Base-by-base conservation (phyloP, 371 early-diverging fungal species). In the Cokeromyces recurvatus region DNA sequence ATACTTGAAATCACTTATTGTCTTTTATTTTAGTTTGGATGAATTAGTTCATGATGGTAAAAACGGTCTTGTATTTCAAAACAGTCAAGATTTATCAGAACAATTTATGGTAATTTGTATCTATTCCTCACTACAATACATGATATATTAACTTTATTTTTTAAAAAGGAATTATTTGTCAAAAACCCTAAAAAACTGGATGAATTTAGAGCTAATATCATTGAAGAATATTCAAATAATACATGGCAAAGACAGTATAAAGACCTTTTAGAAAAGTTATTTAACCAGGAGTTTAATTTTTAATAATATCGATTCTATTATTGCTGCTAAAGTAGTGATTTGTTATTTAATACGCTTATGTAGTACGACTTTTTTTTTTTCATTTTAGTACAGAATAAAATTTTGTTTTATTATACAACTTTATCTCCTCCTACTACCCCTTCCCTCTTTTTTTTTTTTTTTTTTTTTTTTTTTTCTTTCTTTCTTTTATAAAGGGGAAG, bases 11-110 rank as follows among this genome's bases (percentile, higher is more conserved):
- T 2, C 8, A 34, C 8, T 23, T 6, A 4, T 5, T 44, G 2
- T 31, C 14, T 38, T 31, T 23, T 39, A 38, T 34, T 32, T 15
- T 63, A 90, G 91, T 63, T 60, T 94, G 39, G 55, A 71, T 43
- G 97, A 96, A 51, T 73, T 96, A 12, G 91, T 96, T 1, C 44
- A 67, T 2, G 71, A 88, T 47, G 78, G 73, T 11, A 55, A 71
- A 34, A 95, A 93, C 53, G 97, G 97, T 1, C 53, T 92, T 31
- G 65, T 88, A 34, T 96, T 96, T 64, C 53, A 71, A 44, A 70
- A 43, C 25, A 71, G 87, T 2, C 64, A 66, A 10, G 85, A 92
- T 59, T 75, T 96, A 20, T 73, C 74, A 20, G 53, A 70, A 37
- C 79, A 82, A 46, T 51, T 71, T 10, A 49, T 55, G 65, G 77